Conservation (phyloP, 78 protist genomes). For the Cavenderia fasciculata region DNA sequence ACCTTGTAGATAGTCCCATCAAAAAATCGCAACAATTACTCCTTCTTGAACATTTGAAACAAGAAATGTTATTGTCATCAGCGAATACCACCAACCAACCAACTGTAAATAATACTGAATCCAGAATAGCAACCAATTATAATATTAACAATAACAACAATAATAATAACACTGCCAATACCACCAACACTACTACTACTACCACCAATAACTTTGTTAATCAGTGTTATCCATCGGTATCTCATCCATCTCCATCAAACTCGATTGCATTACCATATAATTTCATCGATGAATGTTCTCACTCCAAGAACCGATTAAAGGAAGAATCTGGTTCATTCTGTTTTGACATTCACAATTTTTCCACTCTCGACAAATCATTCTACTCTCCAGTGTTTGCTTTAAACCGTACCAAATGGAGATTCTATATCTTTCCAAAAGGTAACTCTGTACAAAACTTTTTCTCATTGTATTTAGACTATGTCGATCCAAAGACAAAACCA, state of each 20-base stretch:
- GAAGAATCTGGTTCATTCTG: constrained; percentile 41
- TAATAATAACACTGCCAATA: not conserved
- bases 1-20: not conserved
- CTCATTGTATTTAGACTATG: constrained; percentile 63
- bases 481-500: constrained; percentile 66
- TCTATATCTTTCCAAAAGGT: constrained; percentile 70
- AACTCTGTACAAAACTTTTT: constrained; percentile 55
- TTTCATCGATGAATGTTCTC: not conserved
- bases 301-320: not conserved
- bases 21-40: not conserved
- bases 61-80: too few relatives aligned
- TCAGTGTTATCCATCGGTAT: too few relatives aligned
- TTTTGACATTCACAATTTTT: constrained; percentile 35
- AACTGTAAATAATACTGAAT: not conserved
- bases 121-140: not conserved
- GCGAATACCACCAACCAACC: too few relatives aligned
- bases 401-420: constrained; percentile 54
- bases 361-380: constrained; percentile 46
- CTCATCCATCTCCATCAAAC: too few relatives aligned
- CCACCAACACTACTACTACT: not conserved
- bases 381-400: constrained; percentile 63
- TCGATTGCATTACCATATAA: too few relatives aligned
- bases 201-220: not conserved
- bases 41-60: too few relatives aligned
- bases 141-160: not conserved